Percentiles rank a stretch among this genome's conserved stretches.
These are phyloP conservation scores for Chrysophaeum taylorii DNA, from an alignment of 352 stramenopile species.

Conservation along the genomic window DNA sequence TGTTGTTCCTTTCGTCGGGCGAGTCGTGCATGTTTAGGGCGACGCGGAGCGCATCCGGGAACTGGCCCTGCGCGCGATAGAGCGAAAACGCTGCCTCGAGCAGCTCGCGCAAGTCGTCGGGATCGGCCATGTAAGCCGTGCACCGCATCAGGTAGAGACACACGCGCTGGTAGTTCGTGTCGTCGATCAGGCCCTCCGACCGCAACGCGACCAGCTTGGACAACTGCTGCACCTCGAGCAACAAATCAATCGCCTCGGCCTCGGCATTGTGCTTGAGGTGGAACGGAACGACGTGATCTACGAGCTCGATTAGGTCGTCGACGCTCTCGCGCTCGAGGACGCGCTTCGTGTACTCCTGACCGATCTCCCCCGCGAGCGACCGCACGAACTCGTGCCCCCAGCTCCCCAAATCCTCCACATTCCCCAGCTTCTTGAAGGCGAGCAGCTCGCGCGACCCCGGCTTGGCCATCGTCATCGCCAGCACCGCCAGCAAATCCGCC, in stretches of 20 bases:
- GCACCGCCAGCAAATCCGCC: constrained; percentile 66
- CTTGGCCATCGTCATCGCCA: constrained; percentile 95
- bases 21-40: constrained; percentile 73
- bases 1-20: neutral
- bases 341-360: constrained; percentile 65
- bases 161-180: constrained; percentile 95
- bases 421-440: constrained; percentile 75
- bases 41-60: constrained; percentile 89
- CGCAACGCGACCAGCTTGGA: constrained; percentile 78
- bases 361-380: constrained; percentile 91
- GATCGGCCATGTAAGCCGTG: constrained; percentile 94
- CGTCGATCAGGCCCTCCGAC: constrained; percentile 64
- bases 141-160: constrained; percentile 97
- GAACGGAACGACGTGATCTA: constrained; percentile 97
- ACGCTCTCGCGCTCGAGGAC: constrained; percentile 20
- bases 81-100: constrained; percentile 82
- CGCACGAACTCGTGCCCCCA: constrained; percentile 99
- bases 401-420: constrained; percentile 74
- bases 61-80: constrained; percentile 82
- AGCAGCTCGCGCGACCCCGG: constrained; percentile 65
- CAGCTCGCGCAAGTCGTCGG: constrained; percentile 82
- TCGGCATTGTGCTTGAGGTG: constrained; percentile 98
- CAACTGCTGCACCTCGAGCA: constrained; percentile 95
- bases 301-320: constrained; percentile 49
- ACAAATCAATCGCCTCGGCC: constrained; percentile 94